Percentiles rank a stretch among this genome's conserved stretches.
phyloP scores from a whole-genome alignment of 2,329 filamentous ascomycete species.

The Diaporthe destruens region DNA sequence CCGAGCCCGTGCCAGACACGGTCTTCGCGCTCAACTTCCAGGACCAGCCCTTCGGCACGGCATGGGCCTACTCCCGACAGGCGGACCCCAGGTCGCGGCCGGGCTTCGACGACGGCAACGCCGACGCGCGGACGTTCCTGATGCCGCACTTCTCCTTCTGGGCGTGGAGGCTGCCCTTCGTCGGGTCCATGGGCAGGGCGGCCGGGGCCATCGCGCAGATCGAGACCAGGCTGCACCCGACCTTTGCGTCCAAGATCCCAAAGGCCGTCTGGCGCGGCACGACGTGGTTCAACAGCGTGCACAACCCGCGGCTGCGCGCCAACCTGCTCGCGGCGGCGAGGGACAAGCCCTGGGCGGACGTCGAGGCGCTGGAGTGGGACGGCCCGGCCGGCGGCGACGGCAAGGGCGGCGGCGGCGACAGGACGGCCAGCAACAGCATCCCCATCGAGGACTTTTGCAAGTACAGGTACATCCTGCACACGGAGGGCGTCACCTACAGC shows the following conservation, averaged over 20 bases:
- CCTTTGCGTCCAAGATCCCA: slow-evolving; percentile 53
- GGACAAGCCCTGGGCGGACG: slow-evolving; percentile 61
- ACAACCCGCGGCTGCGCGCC: slow-evolving; percentile 56
- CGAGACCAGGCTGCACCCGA: slow-evolving; percentile 47
- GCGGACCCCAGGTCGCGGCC: slow-evolving; percentile 52
- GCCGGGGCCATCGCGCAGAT: slow-evolving; percentile 53
- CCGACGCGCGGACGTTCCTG: slow-evolving; percentile 56
- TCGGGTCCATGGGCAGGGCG: slow-evolving; percentile 58
- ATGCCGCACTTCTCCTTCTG: slow-evolving; percentile 70
- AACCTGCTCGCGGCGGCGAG: slow-evolving; percentile 54
- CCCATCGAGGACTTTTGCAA: slow-evolving; percentile 64
- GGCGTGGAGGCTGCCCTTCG: slow-evolving; percentile 66
- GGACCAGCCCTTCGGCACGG: slow-evolving; percentile 59
- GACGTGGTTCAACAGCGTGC: slow-evolving; percentile 61
- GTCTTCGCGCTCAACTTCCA: slow-evolving; percentile 66
- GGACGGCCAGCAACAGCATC: slow-evolving; percentile 58
- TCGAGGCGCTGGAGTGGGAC: slow-evolving; percentile 56
- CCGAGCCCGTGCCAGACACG: slow-evolving; percentile 60
- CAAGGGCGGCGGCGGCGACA: slow-evolving; percentile 45
- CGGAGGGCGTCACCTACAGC: slow-evolving; percentile 66
- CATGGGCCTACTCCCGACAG: slow-evolving; percentile 62
- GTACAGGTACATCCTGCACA: slow-evolving; percentile 65
- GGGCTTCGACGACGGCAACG: slow-evolving; percentile 43
- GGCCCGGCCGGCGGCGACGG: slow-evolving; percentile 26
- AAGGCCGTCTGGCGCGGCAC: slow-evolving; percentile 66